Base-by-base conservation (phyloP, 2,329 filamentous ascomycete species). In the Dactylella cylindrospora region DNA sequence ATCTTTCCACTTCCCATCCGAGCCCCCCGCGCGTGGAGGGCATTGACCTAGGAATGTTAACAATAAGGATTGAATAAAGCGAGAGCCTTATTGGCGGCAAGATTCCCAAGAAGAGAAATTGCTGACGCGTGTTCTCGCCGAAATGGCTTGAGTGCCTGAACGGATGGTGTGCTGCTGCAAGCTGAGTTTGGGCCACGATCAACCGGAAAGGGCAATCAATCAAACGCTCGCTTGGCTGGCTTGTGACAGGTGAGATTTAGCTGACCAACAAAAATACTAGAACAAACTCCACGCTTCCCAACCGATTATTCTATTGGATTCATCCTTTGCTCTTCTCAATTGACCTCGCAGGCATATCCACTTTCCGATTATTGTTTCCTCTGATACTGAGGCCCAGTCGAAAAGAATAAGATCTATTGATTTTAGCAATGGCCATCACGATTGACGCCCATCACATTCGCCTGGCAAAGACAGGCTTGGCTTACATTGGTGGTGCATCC, bases 221-320 rank as follows among this genome's bases (percentile, higher is more conserved):
- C 55, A 53, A 61, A 61, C 55, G 55, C 55, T 61, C 55, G 55
- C 55, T 61, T 61, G 55, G 55, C 54, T 61, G 55, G 55, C 54
- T 61, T 51, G 46, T 46, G 54, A 52, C 41, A 47, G 55, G 55
- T 61, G 47, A 61, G 47, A 61, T 53, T 61, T 43, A n/a, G n/a
- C n/a, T n/a, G n/a, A n/a, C n/a, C n/a, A n/a, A n/a, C n/a, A 47
- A 49, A 47, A 43, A 49, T 35, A 33, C 40, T 25, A 40, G 49
- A 47, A 47, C 52, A 61, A 53, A 36, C 35, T 44, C 36, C 39
- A 39, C 31, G 20, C 29, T 40, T n/a, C 55, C 39, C 55, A 61
- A 61, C 55, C 55, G 47, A 61, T 53, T 51, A 53, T 61, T 53
- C 54, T 40, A 35, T 29, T 60, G 40, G 23, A 50, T 40, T 36